Evolutionary conservation across 192 early-diverging fungal species (phyloP).

Genomic region (Linnemannia hyalina): DNA sequence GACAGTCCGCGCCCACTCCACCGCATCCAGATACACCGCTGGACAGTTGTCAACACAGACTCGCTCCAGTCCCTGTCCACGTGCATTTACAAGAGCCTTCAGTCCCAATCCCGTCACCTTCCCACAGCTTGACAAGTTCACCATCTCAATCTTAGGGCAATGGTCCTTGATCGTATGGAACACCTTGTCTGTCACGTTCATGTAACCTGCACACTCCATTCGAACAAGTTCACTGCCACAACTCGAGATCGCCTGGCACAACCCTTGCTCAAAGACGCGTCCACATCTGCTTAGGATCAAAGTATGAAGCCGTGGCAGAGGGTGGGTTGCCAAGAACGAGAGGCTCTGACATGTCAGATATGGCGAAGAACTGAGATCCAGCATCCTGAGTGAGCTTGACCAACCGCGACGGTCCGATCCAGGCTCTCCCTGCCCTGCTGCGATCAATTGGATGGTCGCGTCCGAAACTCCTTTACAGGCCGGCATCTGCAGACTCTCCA

Average conservation of each 20-base stretch:
- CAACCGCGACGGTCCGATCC: constrained; percentile 25
- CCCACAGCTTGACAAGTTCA: constrained; percentile 30
- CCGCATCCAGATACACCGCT: constrained; percentile 29
- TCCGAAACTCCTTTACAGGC: constrained; percentile 45
- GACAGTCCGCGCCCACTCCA: constrained; percentile 26
- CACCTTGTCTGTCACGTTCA: constrained; percentile 29
- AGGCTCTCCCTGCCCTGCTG: constrained; percentile 12
- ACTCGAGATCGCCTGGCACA: constrained; percentile 14
- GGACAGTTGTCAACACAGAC: constrained; percentile 40
- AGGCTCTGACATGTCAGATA: constrained; percentile 40
- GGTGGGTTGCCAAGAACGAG: neutral
- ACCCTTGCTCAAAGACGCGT: constrained; percentile 23
- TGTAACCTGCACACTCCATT: constrained; percentile 36
- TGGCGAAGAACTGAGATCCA: constrained; percentile 39
- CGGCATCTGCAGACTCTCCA: constrained; percentile 43
- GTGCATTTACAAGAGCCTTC: constrained; percentile 35
- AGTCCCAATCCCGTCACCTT: constrained; percentile 33
- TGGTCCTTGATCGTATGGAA: constrained; percentile 26
- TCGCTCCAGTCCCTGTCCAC: constrained; percentile 26
- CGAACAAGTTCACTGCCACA: constrained; percentile 22
- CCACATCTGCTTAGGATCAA: constrained; percentile 40
- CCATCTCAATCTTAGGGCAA: constrained; percentile 35
- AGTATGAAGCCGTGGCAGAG: constrained; percentile 28
- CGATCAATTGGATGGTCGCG: constrained; percentile 14
- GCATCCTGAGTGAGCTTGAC: constrained; percentile 44